Base-by-base conservation (phyloP, 305 asterid species). In the Caryopteris hybrid region DNA sequence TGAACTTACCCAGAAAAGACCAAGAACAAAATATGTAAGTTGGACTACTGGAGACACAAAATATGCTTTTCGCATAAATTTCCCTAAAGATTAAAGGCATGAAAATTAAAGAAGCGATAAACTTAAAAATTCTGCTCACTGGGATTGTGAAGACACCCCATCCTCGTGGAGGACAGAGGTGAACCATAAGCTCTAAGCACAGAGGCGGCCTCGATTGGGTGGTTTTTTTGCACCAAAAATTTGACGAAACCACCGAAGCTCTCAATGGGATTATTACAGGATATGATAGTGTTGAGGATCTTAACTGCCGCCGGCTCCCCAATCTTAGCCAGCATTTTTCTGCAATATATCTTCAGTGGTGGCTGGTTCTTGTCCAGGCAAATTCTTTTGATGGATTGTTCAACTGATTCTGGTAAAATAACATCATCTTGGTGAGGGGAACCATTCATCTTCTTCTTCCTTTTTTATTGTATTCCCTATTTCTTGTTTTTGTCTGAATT, bases 281-380 rank as follows among this genome's bases (percentile, higher is more conserved):
- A 46, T 4, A 66, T 48, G 4, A 85, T 67, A 5, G n/a, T 51
- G 0, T 1, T 17, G 21, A 86, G 80, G n/a, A 86, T 14, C 2
- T 67, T 42, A 0, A 83, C 0, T 0, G 96, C 74, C 10, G 72
- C 68, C 8, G 54, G 63, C 64, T 83, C 93, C 22, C 91, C 93
- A 4, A 84, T 73, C 5, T 41, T 55, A 1, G 53, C 63, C 11
- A 88, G 80, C 64, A 60, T 51, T 23, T 16, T 47, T 31, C 91
- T 71, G 2, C 77, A 78, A 12, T 27, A 29, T 11, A 1, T 4
- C 22, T 61, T 78, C 4, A 78, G 74, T 0, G 77, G 79, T 3
- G 64, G 70, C 53, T 59, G 81, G 4, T 61, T 18, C 48, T 73
- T 80, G 2, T 75, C 79, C 10, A 6, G 5, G 64, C 83, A 73